Base-by-base conservation (phyloP, 441 rosid genomes). In the Erysimum cheiri region DNA sequence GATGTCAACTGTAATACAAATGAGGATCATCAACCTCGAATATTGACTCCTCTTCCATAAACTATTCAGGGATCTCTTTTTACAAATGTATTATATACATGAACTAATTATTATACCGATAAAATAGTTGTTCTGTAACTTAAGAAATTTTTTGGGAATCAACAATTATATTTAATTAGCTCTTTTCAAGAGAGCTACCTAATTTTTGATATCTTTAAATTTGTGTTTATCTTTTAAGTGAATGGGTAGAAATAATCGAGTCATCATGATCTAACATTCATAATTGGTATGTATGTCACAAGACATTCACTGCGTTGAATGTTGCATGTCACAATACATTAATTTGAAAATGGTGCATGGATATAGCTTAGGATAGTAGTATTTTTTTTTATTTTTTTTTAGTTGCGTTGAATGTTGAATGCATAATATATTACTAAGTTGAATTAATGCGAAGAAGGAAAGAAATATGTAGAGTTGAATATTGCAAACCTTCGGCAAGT, bases 381-480 rank as follows among this genome's bases (percentile, higher is more conserved):
- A 1, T 22, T 1, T 22, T 22, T 22, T 22, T 22, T 6, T 7
- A 3, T n/a, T n/a, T n/a, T n/a, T n/a, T n/a, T n/a, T n/a, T n/a
- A n/a, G 15, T 44, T 44, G 11, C 1, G 22, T 54, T 46, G 26
- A 46, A 15, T 17, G 50, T 46, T 46, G 26, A 46, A 14, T 15
- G 14, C 37, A 61, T 43, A 6, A 0, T 44, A 40, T 12, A 11
- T 37, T 41, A 40, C 14, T 13, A 41, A 41, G 57, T 48, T 13
- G 46, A 35, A 64, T 64, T 8, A 4, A 13, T 19, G 10, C 58
- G 3, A 4, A 60, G 3, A 24, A 13, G 14, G 35, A 28, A 60
- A 28, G 4, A 58, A 32, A 32, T 40, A 8, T 43, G 8, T 47
- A 33, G 11, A 24, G 35, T 64, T 64, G 57, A 64, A 48, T 22